phyloP scores from a whole-genome alignment of 495 filamentous ascomycete genomes.

The Lepraria neglecta region DNA sequence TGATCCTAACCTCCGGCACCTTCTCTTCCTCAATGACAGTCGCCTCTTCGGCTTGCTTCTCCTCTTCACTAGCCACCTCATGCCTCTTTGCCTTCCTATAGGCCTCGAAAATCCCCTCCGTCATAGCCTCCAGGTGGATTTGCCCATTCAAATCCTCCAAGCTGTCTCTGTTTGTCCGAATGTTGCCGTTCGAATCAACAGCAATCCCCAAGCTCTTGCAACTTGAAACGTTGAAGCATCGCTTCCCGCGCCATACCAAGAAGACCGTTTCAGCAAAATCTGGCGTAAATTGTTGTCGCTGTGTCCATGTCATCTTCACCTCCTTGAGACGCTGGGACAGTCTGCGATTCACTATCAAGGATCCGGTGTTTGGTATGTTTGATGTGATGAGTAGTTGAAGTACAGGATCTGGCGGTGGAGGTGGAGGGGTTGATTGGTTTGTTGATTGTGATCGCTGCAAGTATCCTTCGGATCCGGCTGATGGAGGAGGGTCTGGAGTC shows the following conservation, averaged over 20 bases:
- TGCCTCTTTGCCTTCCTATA: constrained; percentile 24
- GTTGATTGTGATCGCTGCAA: constrained; percentile 19
- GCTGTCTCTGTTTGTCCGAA: constrained; percentile 25
- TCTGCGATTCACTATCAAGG: constrained; percentile 61
- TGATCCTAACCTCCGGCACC: constrained; percentile 46
- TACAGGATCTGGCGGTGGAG: constrained; percentile 32
- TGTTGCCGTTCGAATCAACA: constrained; percentile 22
- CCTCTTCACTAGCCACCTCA: constrained; percentile 26
- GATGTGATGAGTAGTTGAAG: constrained; percentile 69
- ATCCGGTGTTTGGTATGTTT: constrained; percentile 51
- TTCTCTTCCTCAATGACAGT: constrained; percentile 26
- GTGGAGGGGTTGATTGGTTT: constrained; percentile 17
- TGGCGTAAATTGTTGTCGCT: constrained; percentile 47
- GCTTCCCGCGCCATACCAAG: constrained; percentile 70
- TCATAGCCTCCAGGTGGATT: constrained; percentile 64
- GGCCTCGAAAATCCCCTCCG: constrained; percentile 42
- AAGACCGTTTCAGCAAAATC: constrained; percentile 51
- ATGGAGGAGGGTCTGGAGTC: constrained; percentile 13
- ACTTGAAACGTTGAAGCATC: constrained; percentile 66
- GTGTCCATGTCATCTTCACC: constrained; percentile 62
- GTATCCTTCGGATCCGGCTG: constrained; percentile 24
- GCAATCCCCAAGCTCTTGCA: constrained; percentile 58
- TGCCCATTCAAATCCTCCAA: constrained; percentile 29
- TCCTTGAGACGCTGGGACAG: constrained; percentile 59
- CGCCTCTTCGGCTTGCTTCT: constrained; percentile 28